A percentile compares a stretch with the other conserved stretches of the same genome.
These are phyloP conservation scores for Neofusicoccum parvum DNA, from an alignment of 2,329 filamentous ascomycete species.

Conservation along the genomic window DNA sequence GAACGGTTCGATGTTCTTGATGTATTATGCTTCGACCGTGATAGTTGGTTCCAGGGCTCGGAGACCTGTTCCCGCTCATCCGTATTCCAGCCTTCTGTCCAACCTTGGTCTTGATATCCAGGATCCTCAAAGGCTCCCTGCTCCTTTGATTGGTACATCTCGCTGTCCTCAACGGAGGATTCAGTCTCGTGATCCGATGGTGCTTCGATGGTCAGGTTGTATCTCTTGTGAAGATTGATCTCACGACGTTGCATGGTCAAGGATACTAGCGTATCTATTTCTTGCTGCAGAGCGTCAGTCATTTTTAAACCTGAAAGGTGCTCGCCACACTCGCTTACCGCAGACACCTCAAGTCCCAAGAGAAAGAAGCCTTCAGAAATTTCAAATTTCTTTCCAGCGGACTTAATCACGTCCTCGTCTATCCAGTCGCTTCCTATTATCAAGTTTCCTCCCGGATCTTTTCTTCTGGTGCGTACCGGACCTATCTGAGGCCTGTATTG, in stretches of 20 bases:
- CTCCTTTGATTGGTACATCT: not conserved
- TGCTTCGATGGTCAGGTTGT: not conserved
- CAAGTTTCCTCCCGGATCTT: not conserved
- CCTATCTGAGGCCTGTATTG: not conserved
- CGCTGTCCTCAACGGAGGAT: not conserved
- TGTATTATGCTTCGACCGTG: not conserved
- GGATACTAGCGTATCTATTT: not conserved
- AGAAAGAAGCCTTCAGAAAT: not conserved
- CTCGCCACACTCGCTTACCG: not conserved
- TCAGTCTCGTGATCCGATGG: not conserved
- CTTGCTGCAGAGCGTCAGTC: not conserved
- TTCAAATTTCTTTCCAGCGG: not conserved
- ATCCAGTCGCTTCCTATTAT: not conserved
- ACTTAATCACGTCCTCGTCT: not conserved
- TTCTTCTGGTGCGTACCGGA: not conserved
- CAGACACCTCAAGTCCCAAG: not conserved
- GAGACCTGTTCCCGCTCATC: not conserved
- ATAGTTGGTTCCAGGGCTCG: not conserved
- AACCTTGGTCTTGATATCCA: not conserved
- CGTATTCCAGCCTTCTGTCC: not conserved
- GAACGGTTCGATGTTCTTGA: not conserved
- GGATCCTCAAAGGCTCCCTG: not conserved
- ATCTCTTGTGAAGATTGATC: not conserved
- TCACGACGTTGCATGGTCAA: not conserved
- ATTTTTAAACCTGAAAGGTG: too few species aligned